phyloP scores from a whole-genome alignment of 148 eudicot species.

The Nepenthes gracilis region DNA sequence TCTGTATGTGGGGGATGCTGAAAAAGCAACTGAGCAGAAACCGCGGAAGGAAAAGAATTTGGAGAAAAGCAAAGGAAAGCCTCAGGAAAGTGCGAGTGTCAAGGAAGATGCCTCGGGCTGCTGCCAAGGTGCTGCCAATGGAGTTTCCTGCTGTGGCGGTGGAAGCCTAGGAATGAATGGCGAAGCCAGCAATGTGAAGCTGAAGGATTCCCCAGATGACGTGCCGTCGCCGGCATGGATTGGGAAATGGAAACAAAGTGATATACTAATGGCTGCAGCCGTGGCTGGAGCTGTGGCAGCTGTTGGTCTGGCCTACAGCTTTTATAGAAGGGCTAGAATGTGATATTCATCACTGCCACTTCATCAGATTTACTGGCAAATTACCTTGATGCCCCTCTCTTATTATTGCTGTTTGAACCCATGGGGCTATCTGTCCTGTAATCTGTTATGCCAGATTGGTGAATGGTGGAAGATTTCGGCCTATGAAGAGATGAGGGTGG shows the following conservation, averaged over 20 bases:
- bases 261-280: slow-evolving; percentile 49
- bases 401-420: too few relatives aligned
- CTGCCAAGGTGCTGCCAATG: slow-evolving; percentile 73
- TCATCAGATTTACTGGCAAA: too few relatives aligned
- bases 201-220: slow-evolving; percentile 5
- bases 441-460: too few relatives aligned
- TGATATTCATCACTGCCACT: too few relatives aligned
- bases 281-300: slow-evolving; percentile 71
- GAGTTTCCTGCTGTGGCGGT: slow-evolving; percentile 59
- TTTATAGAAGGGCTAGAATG: slow-evolving; percentile 37
- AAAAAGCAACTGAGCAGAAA: slow-evolving; percentile 27
- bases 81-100: slow-evolving; percentile 19
- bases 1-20: slow-evolving; percentile 28
- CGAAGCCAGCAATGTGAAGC: slow-evolving; percentile 23
- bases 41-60: slow-evolving; percentile 8
- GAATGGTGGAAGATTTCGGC: too few relatives aligned
- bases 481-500: too few relatives aligned
- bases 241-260: slow-evolving; percentile 64
- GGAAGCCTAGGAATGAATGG: slow-evolving; percentile 28
- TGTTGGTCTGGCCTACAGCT: slow-evolving; percentile 65
- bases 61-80: slow-evolving; percentile 18
- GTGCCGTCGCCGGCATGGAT: slow-evolving; percentile 26
- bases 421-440: too few relatives aligned
- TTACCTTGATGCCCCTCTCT: too few relatives aligned
- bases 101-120: slow-evolving; percentile 39